Percentiles rank a stretch among this genome's conserved stretches.
Conservation (phyloP, 805 yeast genomes). For the Candida sphagnicola region DNA sequence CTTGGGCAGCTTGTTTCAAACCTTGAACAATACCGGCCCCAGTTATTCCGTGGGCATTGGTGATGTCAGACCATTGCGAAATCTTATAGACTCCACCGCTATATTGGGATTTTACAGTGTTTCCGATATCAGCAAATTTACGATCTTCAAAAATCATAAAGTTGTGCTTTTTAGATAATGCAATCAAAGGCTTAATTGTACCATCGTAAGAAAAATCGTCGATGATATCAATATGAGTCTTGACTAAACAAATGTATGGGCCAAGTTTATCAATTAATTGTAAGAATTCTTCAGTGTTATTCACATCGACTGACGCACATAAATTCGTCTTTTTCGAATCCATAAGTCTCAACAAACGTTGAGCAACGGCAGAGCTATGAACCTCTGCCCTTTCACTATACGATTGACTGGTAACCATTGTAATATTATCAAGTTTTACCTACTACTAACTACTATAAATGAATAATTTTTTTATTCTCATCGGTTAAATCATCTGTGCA, state of each 20-base stretch:
- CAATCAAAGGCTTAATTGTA: constrained; percentile 72
- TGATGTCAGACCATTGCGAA: constrained; percentile 93
- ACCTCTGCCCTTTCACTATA: constrained; percentile 66
- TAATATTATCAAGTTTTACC: no score
- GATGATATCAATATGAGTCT: constrained; percentile 91
- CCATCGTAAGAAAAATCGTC: constrained; percentile 82
- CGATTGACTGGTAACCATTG: constrained; percentile 27
- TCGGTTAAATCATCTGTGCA: background rate
- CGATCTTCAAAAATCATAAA: constrained; percentile 95
- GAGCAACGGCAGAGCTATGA: constrained; percentile 79
- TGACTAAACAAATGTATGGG: constrained; percentile 86
- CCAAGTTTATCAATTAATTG: constrained; percentile 74
- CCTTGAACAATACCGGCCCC: constrained; percentile 94
- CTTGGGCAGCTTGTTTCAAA: constrained; percentile 73
- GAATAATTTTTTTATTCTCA: background rate
- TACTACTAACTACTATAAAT: no score
- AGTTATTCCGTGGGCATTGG: constrained; percentile 96
- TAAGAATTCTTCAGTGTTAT: constrained; percentile 72
- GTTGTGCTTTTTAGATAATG: constrained; percentile 72
- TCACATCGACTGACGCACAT: constrained; percentile 93
- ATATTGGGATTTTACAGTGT: constrained; percentile 93
- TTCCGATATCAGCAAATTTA: constrained; percentile 97
- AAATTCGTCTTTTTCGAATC: constrained; percentile 77
- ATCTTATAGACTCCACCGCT: constrained; percentile 85
- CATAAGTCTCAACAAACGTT: constrained; percentile 69